Percentiles rank a stretch among this genome's conserved stretches.
phyloP scores from a whole-genome alignment of 2,329 filamentous ascomycete genomes.

The Diplodia mutila region DNA sequence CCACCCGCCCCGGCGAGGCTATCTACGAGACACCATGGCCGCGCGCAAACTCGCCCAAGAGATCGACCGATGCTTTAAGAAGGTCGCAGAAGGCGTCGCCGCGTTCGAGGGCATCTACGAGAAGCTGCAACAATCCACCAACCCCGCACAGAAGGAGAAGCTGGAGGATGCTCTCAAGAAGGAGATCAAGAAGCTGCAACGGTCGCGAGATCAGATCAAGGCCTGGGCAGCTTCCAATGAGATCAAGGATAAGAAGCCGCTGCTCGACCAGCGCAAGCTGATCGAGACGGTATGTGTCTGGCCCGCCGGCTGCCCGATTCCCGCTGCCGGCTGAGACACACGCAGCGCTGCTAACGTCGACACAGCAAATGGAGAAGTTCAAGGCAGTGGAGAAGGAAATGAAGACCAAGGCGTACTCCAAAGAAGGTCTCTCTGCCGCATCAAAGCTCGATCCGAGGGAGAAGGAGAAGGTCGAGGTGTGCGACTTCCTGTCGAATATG shows the following conservation, averaged over 20 bases:
- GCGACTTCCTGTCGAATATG: conserved; percentile 82
- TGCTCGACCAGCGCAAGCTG: conserved; percentile 90
- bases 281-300: conserved; percentile 82
- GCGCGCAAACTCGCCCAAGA: conserved; percentile 96
- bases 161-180: conserved; percentile 97
- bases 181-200: conserved; percentile 99
- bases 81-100: conserved; percentile 88
- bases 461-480: conserved; percentile 86
- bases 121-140: conserved; percentile 92
- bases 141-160: conserved; percentile 96
- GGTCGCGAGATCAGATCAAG: conserved; percentile 98
- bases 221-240: conserved; percentile 98
- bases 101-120: conserved; percentile 96
- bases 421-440: conserved; percentile 90
- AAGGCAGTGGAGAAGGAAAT: conserved; percentile 99
- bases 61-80: conserved; percentile 99
- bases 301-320: neutral
- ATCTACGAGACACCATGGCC: conserved; percentile 68
- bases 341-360: conserved; percentile 36
- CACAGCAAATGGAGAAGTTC: conserved; percentile 98
- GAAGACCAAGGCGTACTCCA: conserved; percentile 99
- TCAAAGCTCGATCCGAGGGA: conserved; percentile 97
- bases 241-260: conserved; percentile 97
- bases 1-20: conserved; percentile 38
- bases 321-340: neutral